Base-by-base conservation (phyloP, 306 rosid species). In the Acacia confusa region DNA sequence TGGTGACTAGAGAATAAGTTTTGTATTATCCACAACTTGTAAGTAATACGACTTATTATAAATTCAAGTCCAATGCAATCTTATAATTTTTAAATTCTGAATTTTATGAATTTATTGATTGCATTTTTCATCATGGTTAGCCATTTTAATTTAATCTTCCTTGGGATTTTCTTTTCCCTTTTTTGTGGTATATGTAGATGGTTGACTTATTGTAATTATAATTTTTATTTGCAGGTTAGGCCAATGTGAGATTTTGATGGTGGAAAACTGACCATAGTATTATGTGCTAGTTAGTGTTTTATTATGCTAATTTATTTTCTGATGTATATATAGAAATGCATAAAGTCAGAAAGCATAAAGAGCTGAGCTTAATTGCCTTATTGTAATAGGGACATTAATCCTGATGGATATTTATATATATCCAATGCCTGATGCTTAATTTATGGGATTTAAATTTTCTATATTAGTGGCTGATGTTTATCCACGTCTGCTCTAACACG, bases 301-400 rank as follows among this genome's bases (percentile, higher is more conserved):
- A 16, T 76, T 70, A 13, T 64, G 80, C 78, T 77, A 41, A 84
- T 84, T 77, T 81, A 63, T 81, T 55, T 76, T 63, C 65, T 32
- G 60, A 63, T 72, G 81, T 65, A 77, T 24, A 84, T 84, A 64
- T 48, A 63, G 52, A 45, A 13, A 70, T 76, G 70, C 22, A 67
- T n/a, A 55, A 82, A 68, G 61, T 47, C 19, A 47, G 52, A 47
- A 68, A 68, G 61, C 66, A 63, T 25, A 66, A 69, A 24, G 17
- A 68, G 53, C 66, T 70, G 22, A 50, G 73, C 45, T 74, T 53
- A 64, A 30, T 76, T 72, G 81, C 22, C 55, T 65, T 53, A 76
- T 55, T 70, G 57, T 30, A 80, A 75, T 34, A 40, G 64, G 67
- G 79, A 64, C 84, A 60, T 67, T 68, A 52, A 45, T 79, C 27